Base-by-base conservation (phyloP, 257 asterid species). In the Solanum commersonii region DNA sequence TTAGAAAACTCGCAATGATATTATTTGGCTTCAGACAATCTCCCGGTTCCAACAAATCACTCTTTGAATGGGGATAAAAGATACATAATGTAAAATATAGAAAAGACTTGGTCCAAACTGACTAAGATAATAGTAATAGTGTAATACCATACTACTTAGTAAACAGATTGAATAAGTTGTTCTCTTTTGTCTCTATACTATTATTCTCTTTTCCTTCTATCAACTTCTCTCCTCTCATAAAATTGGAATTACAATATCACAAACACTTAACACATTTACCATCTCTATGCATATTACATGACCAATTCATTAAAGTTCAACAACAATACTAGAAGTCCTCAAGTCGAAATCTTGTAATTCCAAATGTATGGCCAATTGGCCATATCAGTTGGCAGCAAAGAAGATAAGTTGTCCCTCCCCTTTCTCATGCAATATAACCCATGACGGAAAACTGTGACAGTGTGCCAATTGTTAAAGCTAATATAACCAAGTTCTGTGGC, bases 1-100 rank as follows among this genome's bases (percentile, higher is more conserved):
- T 84, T 71, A 46, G 31, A 71, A 89, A 90, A 87, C 82, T 87
- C 84, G 78, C 90, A 89, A 52, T 56, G 78, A 90, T 77, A 59
- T 65, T 88, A 87, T 89, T 72, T 71, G 88, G 84, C 87, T 78
- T 89, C 88, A 76, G 72, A 49, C 74, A 16, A 71, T 86, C 56
- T 84, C 85, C 87, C 67, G 91, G 90, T 84, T 91, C 93, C 92
- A 88, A 83, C 87, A 87, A 46, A 81, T 81, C 70, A 81, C 70
- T 81, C 29, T 29, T 16, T 81, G 40, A 81, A 29, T 46, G 42
- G 68, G 68, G 70, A 44, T 44, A 27, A 79, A 79, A 79, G 65
- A 79, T 44, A 15, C 3, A 78, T 78, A 44, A 78, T 25, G 65
- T 22, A 78, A 42, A 78, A 42, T 42, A 78, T 10, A 25, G 37